phyloP scores from a whole-genome alignment of 805 yeast species.

The Zygosaccharomyces bisporus region DNA sequence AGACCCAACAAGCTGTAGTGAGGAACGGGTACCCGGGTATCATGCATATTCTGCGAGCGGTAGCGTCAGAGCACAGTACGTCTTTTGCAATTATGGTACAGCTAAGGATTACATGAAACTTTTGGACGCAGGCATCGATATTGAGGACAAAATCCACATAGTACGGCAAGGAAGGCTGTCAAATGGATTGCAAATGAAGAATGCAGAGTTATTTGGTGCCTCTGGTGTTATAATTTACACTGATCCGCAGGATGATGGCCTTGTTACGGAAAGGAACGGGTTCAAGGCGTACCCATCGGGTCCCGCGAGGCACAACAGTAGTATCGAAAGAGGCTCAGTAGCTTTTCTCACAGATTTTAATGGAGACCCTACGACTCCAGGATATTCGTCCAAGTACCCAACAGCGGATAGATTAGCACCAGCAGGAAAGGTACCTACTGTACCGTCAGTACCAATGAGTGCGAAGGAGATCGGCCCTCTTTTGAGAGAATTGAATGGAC shows the following conservation, averaged over 20 bases:
- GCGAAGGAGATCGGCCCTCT: conserved; percentile 42
- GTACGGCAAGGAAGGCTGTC: conserved; percentile 49
- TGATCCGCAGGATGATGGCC: conserved; percentile 50
- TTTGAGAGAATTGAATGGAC: conserved; percentile 37
- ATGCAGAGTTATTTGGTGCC: conserved; percentile 63
- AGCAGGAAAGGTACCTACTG: conserved; percentile 43
- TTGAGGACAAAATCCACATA: conserved; percentile 56
- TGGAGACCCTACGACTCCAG: conserved; percentile 79
- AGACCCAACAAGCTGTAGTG: conserved; percentile 40
- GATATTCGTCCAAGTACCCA: conserved; percentile 51
- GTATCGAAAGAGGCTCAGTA: conserved; percentile 61
- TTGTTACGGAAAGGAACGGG: conserved; percentile 53
- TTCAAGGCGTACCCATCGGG: conserved; percentile 58
- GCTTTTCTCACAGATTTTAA: conserved; percentile 56
- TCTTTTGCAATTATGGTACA: conserved; percentile 60
- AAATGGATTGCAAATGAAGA: conserved; percentile 54
- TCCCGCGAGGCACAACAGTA: conserved; percentile 58
- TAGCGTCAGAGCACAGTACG: conserved; percentile 49
- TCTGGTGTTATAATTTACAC: conserved; percentile 49
- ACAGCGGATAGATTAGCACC: conserved; percentile 42
- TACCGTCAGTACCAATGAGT: conserved; percentile 54
- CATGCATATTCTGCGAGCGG: conserved; percentile 67
- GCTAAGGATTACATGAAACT: conserved; percentile 50
- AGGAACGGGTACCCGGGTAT: conserved; percentile 46
- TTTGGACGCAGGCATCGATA: conserved; percentile 39